Base-by-base conservation (phyloP, 345 rosid genomes). In the Gossypium rotundifolium region DNA sequence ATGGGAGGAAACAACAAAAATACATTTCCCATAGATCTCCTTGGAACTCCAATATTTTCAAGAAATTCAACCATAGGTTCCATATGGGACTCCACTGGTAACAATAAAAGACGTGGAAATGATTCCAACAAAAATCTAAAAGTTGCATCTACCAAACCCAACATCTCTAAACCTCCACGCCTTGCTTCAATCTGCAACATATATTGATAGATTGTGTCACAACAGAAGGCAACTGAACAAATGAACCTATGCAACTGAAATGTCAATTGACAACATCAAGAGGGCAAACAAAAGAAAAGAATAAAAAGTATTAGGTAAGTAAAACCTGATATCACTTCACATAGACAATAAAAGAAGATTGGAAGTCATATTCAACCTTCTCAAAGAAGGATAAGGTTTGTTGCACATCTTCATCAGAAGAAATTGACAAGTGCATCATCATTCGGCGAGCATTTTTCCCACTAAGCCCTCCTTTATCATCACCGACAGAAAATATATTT, bases 311-410 rank as follows among this genome's bases (percentile, higher is more conserved):
- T 29, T 9, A 40, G 7, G 22, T 22, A 54, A 75, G 53, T 73
- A 46, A 71, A 66, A 11, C 70, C 20, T 44, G 53, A 45, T 20
- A 68, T 27, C 54, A 49, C 14, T 68, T 68, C 22, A 23, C 9
- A 12, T 18, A 40, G 11, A 66, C 27, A 65, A 13, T 65, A 48
- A 11, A 25, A 74, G 23, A 27, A 55, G 7, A 16, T 0, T 48
- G 40, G 40, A 44, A 55, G 13, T 13, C 20, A 58, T 9, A 69
- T 54, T 11, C 57, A 27, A 94, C 97, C 98, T 94, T 94, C 81
- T 94, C 97, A 23, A 94, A 94, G 75, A 90, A 86, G 65, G 98
- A 90, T 75, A 94, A 82, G 2, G 97, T 90, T 76, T 82, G 90
- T 53, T 94, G 97, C 77, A 94, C 81, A 83, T 92, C 96, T 68